A percentile compares a stretch with the other conserved stretches of the same genome.
Evolutionary conservation across 163 green algal species (phyloP).

Genomic region (Trebouxia gelatinosa): DNA sequence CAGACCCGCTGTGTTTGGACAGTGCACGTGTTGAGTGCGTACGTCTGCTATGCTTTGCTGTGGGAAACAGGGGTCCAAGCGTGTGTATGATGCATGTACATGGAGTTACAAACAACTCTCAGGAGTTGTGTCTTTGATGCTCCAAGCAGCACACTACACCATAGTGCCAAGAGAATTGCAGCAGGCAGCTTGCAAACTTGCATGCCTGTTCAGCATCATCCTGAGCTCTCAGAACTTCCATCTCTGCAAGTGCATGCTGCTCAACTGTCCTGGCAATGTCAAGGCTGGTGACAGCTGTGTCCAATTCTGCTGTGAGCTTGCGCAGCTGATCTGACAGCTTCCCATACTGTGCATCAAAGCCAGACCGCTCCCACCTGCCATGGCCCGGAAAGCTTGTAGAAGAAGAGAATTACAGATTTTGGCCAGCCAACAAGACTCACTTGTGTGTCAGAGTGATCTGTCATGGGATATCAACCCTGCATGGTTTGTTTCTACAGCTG

Average conservation of each 20-base stretch:
- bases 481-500: too few relatives aligned
- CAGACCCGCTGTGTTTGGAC: neutral
- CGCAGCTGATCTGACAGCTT: constrained; percentile 17
- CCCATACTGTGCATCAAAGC: neutral
- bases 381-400: too few relatives aligned
- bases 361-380: constrained; percentile 18
- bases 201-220: constrained; percentile 14
- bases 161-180: neutral
- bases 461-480: too few relatives aligned
- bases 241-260: constrained; percentile 13
- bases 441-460: too few relatives aligned
- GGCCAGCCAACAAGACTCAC: too few relatives aligned
- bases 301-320: neutral
- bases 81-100: neutral
- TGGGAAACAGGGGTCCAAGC: neutral
- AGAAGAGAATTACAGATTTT: too few relatives aligned
- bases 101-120: neutral
- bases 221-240: constrained; percentile 11
- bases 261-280: constrained; percentile 1
- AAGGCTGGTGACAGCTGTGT: neutral
- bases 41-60: neutral
- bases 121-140: neutral
- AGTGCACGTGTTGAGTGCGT: neutral
- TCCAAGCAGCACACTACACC: neutral
- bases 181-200: neutral